A percentile compares a stretch with the other conserved stretches of the same genome.
Conservation (phyloP, 228 moss, liverwort and hornwort genomes). For the Sphagnum magellanicum region DNA sequence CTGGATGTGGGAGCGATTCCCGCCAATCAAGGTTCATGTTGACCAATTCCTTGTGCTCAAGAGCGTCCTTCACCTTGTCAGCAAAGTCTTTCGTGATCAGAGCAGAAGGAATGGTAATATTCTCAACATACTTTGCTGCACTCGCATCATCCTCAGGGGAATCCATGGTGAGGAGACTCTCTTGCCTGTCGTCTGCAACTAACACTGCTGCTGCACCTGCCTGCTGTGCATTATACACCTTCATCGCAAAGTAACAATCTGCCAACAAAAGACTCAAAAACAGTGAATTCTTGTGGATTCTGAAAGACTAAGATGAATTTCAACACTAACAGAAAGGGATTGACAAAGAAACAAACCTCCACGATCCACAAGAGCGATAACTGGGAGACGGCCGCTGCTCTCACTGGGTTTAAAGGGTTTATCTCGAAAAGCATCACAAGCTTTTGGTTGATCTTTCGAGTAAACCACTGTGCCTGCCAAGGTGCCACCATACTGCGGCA, state of each 20-base stretch:
- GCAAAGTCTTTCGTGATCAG: slow-evolving; percentile 51
- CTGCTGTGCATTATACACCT: slow-evolving; percentile 72
- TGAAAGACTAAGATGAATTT: too few species aligned
- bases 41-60: slow-evolving; percentile 29
- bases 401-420: slow-evolving; percentile 8
- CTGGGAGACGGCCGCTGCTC: slow-evolving; percentile 29
- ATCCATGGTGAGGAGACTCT: slow-evolving; percentile 57
- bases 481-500: slow-evolving; percentile 86
- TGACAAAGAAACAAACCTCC: slow-evolving; percentile 19
- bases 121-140: slow-evolving; percentile 29
- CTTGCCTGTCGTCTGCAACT: slow-evolving; percentile 50
- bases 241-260: slow-evolving; percentile 85
- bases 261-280: slow-evolving; percentile 14
- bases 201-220: slow-evolving; percentile 73
- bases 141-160: slow-evolving; percentile 34
- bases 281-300: neutral
- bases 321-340: too few species aligned
- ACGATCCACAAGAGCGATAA: slow-evolving; percentile 47
- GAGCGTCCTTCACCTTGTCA: slow-evolving; percentile 44
- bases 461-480: slow-evolving; percentile 46
- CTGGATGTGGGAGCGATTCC: slow-evolving; percentile 57
- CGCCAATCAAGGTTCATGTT: slow-evolving; percentile 71
- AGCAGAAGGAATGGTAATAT: slow-evolving; percentile 70
- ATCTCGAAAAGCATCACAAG: slow-evolving; percentile 37
- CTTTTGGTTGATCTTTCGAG: slow-evolving; percentile 36